Base-by-base conservation (phyloP, 768 basidiomycete genomes). In the Lyophyllum shimeji region DNA sequence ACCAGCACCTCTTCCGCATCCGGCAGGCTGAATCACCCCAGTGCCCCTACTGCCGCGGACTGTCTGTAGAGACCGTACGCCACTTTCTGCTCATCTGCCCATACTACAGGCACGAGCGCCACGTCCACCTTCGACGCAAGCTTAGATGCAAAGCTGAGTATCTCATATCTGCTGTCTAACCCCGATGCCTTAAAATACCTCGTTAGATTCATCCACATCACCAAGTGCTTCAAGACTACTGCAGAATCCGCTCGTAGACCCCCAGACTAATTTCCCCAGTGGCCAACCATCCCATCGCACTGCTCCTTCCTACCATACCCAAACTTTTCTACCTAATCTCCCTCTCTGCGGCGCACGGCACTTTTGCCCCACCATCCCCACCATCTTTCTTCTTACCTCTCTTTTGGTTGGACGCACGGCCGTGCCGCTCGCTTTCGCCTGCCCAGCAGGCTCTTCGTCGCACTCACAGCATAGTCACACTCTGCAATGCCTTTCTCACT, bases 1-100 rank as follows among this genome's bases (percentile, higher is more conserved):
- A 70, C 40, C 24, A 57, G 11, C 64, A 72, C 59, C 67, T 79
- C 1, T 46, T 65, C 40, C 25, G 52, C 37, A 63, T 69, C 37
- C 21, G 44, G 2, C 33, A 46, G 13, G 20, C 40, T 2, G 52
- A 65, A 42, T 44, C 65, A 1, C 63, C 59, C 0, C 7, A 42
- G 6, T 69, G 65, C 52, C 65, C 61, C 2, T 24, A 40, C 1
- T 69, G 66, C 45, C 29, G 18, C n/a, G 54, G 54, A 25, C 23
- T 48, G 9, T 49, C 23, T 5, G 45, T 47, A n/a, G 46, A 54
- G 27, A 47, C 53, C 7, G 37, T 54, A 5, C 2, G 15, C 12
- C 53, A 54, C 46, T 54, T 23, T 27, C 53, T 55, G 1, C 44
- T 54, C 23, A n/a, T 21, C 15, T 55, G 53, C 45, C 53, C 50